Percentiles rank a stretch among this genome's conserved stretches.
These are phyloP conservation scores for Boletus sensibilis DNA, from an alignment of 768 basidiomycete species.

Conservation along the genomic window DNA sequence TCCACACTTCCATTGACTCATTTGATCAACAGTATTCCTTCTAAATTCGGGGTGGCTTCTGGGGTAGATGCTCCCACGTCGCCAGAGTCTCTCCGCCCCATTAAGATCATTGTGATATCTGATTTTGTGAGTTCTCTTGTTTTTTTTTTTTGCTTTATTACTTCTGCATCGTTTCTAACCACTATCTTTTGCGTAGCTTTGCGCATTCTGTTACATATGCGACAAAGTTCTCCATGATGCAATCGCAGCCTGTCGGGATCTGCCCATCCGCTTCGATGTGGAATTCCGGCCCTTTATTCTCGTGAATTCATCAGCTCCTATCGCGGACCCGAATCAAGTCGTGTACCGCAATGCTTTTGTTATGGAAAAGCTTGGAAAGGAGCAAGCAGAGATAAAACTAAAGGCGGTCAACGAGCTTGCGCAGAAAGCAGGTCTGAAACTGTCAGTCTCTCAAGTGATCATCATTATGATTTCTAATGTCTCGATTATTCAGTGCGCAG, in stretches of 20 bases:
- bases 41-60: slow-evolving; percentile 8
- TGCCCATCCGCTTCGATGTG: slow-evolving; percentile 33
- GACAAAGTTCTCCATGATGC: slow-evolving; percentile 35
- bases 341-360: slow-evolving; percentile 21
- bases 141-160: neutral
- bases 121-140: slow-evolving; percentile 26
- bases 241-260: slow-evolving; percentile 30
- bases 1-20: neutral
- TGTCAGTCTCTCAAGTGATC: slow-evolving; percentile 19
- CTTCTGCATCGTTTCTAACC: neutral
- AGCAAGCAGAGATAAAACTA: slow-evolving; percentile 23
- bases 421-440: slow-evolving; percentile 21
- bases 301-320: slow-evolving; percentile 6
- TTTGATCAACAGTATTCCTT: slow-evolving; percentile 15
- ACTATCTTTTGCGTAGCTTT: slow-evolving; percentile 20
- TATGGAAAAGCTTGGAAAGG: slow-evolving; percentile 26
- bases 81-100: slow-evolving; percentile 16
- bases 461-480: neutral
- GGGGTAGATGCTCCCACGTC: neutral
- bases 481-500: slow-evolving; percentile 27
- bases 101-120: slow-evolving; percentile 35
- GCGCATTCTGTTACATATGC: slow-evolving; percentile 39
- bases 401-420: slow-evolving; percentile 25
- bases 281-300: slow-evolving; percentile 34
- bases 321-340: neutral